Base-by-base conservation (phyloP, 768 basidiomycete species). In the Agaricus bisporus region DNA sequence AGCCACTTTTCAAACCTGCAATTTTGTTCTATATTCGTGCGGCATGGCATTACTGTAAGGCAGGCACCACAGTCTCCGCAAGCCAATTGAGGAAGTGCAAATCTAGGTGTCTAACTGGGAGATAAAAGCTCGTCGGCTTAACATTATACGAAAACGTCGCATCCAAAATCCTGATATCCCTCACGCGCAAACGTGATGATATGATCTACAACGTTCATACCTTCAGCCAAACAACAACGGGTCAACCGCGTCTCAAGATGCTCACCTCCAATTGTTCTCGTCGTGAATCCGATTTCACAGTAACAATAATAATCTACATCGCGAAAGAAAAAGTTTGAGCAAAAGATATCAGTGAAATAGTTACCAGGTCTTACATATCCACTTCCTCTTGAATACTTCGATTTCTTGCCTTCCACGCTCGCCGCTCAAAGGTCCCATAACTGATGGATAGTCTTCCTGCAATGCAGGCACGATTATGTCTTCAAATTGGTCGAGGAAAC, bases 371-470 rank as follows among this genome's bases (percentile, higher is more conserved):
- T 66, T 59, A 85, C 82, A 87, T 61, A 81, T 76, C 85, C 85
- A 86, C 64, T 86, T 88, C 53, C 85, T 66, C 63, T 78, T 79
- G 68, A 91, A 91, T 26, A 88, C 82, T 61, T 86, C 83, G 43
- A 86, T 76, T 63, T 86, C 87, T 47, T 68, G 60, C 11, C 15
- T 42, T 43, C 56, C 58, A 35, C 52, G 32, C 49, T 54, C 39
- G 15, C 55, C 39, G n/a, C 55, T 38, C 15, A 60, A 60, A 10
- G 73, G 70, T 43, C 67, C 68, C 72, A 81, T 80, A 53, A 81
- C 72, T 15, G 75, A 74, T 0, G 81, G 82, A 59, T 86, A 80
- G 60, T 88, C 82, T 15, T 69, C 67, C 60, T 73, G 70, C 50
- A 90, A 67, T 0, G 84, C 77, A 4, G 83, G 82, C 1, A 76